Evolutionary conservation across 169 alveolate genomes (phyloP), one percentile per base, ranked within the genome.

Genomic region (Sarcocystis neurona): DNA sequence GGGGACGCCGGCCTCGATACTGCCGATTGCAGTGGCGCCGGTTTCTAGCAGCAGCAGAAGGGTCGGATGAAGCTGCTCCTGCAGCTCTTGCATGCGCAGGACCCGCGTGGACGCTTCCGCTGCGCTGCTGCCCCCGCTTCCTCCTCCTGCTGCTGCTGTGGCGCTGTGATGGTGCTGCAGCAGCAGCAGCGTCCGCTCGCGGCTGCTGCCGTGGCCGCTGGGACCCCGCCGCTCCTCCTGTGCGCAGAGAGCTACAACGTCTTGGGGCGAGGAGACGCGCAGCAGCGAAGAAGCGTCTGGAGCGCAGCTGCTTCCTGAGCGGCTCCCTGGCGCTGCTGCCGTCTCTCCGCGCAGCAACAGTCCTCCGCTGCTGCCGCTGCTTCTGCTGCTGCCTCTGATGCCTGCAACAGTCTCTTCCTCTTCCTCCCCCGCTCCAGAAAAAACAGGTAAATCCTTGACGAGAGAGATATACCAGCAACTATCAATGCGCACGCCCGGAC

Each of bases 381-480:
- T n/a, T n/a, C n/a, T n/a, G n/a, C n/a, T n/a, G n/a, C n/a, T n/a
- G n/a, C n/a, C n/a, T n/a, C n/a, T n/a, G n/a, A n/a, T n/a, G n/a
- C n/a, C n/a, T n/a, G n/a, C n/a, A n/a, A n/a, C n/a, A n/a, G n/a
- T n/a, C n/a, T n/a, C n/a, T n/a, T n/a, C n/a, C n/a, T n/a, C n/a
- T n/a, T n/a, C n/a, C n/a, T n/a, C n/a, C n/a, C n/a, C n/a, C n/a
- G n/a, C n/a, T n/a, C n/a, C n/a, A n/a, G n/a, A n/a, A n/a, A n/a
- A n/a, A n/a, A 37, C 82, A 0, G 82, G 82, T 47, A 72, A 53
- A 18, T 72, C 82, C 20, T 72, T 56, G 56, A 72, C 56, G 39
- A 72, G 82, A 1, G 82, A 72, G n/a, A 72, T 72, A 18, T 72
- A 39, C 82, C 82, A 72, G 34, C 82, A 72, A 53, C 34, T 39